Conservation (phyloP, 2,329 filamentous ascomycete species). For the Fusarium metavorans region DNA sequence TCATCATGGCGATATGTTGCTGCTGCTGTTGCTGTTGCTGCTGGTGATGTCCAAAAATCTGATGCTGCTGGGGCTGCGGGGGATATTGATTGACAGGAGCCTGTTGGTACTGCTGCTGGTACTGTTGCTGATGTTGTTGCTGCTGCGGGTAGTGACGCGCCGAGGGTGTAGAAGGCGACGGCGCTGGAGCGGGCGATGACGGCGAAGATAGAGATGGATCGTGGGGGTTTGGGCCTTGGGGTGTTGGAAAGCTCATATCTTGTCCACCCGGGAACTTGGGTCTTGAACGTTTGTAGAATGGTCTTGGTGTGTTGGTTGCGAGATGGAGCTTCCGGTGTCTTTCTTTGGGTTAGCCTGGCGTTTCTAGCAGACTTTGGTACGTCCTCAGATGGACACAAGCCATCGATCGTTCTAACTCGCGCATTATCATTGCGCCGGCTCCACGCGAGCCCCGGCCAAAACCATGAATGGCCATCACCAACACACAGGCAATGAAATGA, state of each 20-base stretch:
- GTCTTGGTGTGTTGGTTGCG: constrained; percentile 37
- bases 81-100: constrained; percentile 27
- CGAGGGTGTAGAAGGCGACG: constrained; percentile 30
- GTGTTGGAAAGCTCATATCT: constrained; percentile 51
- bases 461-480: background rate
- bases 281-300: constrained; percentile 39
- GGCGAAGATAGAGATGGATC: constrained; percentile 40
- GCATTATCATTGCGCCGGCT: constrained; percentile 36
- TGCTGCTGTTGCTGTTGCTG: constrained; percentile 37
- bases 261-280: constrained; percentile 37
- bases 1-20: constrained; percentile 54
- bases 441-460: background rate
- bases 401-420: constrained; percentile 6
- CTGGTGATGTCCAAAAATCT: constrained; percentile 36
- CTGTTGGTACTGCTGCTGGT: constrained; percentile 37
- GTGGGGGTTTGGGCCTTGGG: constrained; percentile 41
- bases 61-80: constrained; percentile 41
- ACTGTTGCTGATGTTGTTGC: constrained; percentile 35
- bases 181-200: constrained; percentile 28
- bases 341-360: constrained; percentile 43
- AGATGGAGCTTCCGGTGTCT: constrained; percentile 37
- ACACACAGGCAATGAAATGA: background rate
- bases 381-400: background rate
- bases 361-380: constrained; percentile 31
- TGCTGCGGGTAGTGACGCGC: constrained; percentile 47